These are phyloP conservation scores for Daldinia bambusicola DNA, from an alignment of 495 filamentous ascomycete genomes.

Conservation along the genomic window DNA sequence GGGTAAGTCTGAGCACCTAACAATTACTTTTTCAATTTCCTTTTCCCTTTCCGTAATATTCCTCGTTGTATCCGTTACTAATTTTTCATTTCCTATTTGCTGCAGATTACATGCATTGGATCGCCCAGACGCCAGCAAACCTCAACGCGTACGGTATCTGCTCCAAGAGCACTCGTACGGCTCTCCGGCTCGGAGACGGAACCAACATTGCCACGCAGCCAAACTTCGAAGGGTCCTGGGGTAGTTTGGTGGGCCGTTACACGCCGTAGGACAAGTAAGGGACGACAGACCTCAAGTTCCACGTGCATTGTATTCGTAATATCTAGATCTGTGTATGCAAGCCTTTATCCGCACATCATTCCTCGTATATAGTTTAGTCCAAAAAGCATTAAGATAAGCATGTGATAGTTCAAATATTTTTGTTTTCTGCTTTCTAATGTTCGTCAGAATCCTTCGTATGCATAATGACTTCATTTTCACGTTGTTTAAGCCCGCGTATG, in stretches of 20 bases:
- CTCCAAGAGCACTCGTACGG: conserved; percentile 47
- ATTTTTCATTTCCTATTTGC: conserved; percentile 3
- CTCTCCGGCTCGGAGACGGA: conserved; percentile 48
- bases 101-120: conserved; percentile 52
- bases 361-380: conserved; percentile 7
- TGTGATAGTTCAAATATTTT: conserved; percentile 8
- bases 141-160: conserved; percentile 55
- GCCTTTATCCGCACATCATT: conserved; percentile 16
- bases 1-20: conserved; percentile 30
- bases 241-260: conserved; percentile 63
- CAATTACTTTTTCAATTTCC: conserved; percentile 4
- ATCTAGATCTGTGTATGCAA: conserved; percentile 20
- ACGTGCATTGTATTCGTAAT: conserved; percentile 28
- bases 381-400: conserved; percentile 9
- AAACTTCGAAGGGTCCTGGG: conserved; percentile 66
- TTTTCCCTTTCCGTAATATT: neutral
- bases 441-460: conserved; percentile 6
- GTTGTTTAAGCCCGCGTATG: neutral
- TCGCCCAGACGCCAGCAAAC: conserved; percentile 47
- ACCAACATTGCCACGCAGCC: conserved; percentile 45
- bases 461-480: conserved; percentile 9
- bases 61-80: conserved; percentile 15
- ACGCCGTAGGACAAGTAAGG: conserved; percentile 37
- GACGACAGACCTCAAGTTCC: neutral
- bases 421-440: neutral